These are phyloP conservation scores for Ceriops zippeliana DNA, from an alignment of 345 rosid genomes.

Conservation along the genomic window DNA sequence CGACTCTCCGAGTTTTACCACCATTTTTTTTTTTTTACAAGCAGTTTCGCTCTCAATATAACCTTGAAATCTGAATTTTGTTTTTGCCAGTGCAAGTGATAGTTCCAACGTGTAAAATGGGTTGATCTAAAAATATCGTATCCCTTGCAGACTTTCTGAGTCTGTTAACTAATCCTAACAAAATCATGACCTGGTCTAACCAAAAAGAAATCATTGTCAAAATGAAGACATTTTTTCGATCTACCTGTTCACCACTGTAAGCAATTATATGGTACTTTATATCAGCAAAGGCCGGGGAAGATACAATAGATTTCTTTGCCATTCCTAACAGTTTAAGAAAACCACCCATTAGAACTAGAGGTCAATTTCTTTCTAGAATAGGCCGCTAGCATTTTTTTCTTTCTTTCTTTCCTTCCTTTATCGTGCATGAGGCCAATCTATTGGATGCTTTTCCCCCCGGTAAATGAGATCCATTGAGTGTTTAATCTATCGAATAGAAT, in stretches of 20 bases:
- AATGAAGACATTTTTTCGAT: background rate
- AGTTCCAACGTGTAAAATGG: conserved; percentile 15
- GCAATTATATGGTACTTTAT: conserved; percentile 6
- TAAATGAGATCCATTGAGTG: too few species aligned
- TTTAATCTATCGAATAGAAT: too few species aligned
- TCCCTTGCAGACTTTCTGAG: conserved; percentile 8
- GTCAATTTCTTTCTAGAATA: too few species aligned
- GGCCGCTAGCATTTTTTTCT: too few species aligned
- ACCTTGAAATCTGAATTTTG: background rate
- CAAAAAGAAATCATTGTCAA: conserved; percentile 32
- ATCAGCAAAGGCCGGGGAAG: background rate
- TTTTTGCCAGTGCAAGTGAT: background rate
- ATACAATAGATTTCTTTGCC: conserved; percentile 5
- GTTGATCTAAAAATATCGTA: conserved; percentile 8
- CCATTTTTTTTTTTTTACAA: too few species aligned
- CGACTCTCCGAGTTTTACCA: too few species aligned
- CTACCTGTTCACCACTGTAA: conserved; percentile 29
- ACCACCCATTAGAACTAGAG: background rate
- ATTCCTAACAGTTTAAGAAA: background rate
- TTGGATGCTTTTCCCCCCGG: too few species aligned
- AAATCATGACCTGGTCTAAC: conserved; percentile 28
- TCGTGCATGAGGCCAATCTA: too few species aligned
- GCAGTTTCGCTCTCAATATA: too few species aligned
- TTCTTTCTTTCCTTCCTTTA: too few species aligned
- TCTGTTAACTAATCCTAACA: conserved; percentile 37